phyloP scores from a whole-genome alignment of 2,329 filamentous ascomycete genomes.

The Aspergillus sp. region DNA sequence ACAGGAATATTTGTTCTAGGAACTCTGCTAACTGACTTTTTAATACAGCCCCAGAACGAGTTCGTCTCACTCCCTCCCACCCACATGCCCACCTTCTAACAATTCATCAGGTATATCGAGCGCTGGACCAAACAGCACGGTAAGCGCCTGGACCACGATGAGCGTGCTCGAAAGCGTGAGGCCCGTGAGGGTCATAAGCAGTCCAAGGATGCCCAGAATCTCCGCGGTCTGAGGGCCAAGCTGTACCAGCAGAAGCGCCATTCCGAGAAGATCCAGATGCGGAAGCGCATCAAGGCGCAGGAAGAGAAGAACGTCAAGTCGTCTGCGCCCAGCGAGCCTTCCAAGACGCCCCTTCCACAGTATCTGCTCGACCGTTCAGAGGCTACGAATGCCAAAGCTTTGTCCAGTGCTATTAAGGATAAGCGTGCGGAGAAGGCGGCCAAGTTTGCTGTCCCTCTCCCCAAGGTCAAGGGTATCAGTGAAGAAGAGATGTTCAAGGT shows the following conservation, averaged over 20 bases:
- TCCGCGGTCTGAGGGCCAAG: conserved; percentile 89
- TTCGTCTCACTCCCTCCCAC: conserved; percentile 28
- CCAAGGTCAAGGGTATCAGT: conserved; percentile 88
- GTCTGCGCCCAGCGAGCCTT: conserved; percentile 72
- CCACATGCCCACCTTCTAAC: conserved; percentile 18
- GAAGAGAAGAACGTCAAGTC: conserved; percentile 97
- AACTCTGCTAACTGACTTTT: conserved; percentile 8
- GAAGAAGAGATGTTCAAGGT: conserved; percentile 99
- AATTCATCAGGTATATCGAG: conserved; percentile 61
- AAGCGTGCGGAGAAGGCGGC: conserved; percentile 93
- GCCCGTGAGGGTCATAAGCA: conserved; percentile 88
- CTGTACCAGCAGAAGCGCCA: conserved; percentile 89
- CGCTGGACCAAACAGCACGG: conserved; percentile 69
- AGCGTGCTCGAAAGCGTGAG: conserved; percentile 79
- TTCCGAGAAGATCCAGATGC: conserved; percentile 98
- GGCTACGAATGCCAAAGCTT: conserved; percentile 68
- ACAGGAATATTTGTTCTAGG: not conserved
- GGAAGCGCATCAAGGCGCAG: conserved; percentile 89
- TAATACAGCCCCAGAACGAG: conserved; percentile 44
- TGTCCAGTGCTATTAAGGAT: conserved; percentile 88
- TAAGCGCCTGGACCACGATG: conserved; percentile 74
- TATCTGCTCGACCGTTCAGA: conserved; percentile 88
- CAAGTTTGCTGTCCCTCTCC: conserved; percentile 86
- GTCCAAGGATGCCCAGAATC: conserved; percentile 87
- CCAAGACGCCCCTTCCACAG: conserved; percentile 75